Percentiles rank a stretch among this genome's conserved stretches.
Conservation (phyloP, 768 basidiomycete species). For the Boletus speciosus region DNA sequence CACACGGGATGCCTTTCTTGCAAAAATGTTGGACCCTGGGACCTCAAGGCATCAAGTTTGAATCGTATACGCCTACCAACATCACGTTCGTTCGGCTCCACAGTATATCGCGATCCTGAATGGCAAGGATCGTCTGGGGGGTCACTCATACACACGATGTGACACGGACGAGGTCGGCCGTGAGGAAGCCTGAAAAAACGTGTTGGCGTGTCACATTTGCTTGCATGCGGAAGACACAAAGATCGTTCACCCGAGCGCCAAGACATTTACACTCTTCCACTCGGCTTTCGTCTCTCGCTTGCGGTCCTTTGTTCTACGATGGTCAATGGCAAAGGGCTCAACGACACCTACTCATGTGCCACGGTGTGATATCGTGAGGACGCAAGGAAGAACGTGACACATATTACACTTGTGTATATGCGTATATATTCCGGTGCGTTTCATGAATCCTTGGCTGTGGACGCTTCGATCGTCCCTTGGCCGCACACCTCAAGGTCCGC, state of each 20-base stretch:
- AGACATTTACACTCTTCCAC: neutral
- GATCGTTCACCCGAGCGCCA: neutral
- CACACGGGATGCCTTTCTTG: neutral
- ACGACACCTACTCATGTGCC: neutral
- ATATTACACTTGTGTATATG: neutral
- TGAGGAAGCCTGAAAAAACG: neutral
- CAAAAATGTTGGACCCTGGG: neutral
- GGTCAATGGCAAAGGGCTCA: no score
- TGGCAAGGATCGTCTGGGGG: neutral
- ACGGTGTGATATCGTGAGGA: neutral
- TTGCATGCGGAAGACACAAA: neutral
- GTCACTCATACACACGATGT: neutral
- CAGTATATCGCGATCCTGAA: neutral
- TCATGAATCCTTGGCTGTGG: neutral
- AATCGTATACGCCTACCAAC: no score
- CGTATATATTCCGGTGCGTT: neutral
- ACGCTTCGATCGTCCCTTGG: neutral
- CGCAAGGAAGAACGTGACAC: neutral
- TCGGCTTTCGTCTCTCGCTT: neutral
- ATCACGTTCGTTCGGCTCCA: no score
- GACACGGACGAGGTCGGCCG: neutral
- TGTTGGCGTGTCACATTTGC: slow-evolving; percentile 3
- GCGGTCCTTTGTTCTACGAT: neutral
- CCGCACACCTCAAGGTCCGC: slow-evolving; percentile 10
- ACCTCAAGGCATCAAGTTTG: no score